Evolutionary conservation across 805 yeast genomes (phyloP).

Genomic region (Metschnikowia peoriensis): DNA sequence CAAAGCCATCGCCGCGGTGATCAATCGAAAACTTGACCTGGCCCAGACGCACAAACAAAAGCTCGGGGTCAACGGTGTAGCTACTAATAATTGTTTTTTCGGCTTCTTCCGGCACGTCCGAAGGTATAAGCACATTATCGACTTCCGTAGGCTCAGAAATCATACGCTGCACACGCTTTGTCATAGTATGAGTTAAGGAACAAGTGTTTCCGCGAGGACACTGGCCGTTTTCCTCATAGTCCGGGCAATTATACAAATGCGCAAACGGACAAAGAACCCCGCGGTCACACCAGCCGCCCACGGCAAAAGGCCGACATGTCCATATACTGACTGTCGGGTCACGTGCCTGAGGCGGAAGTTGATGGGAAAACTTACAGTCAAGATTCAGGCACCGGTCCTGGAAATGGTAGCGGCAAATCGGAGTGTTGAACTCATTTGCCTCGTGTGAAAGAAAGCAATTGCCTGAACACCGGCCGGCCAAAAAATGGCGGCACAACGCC

Average conservation of each 20-base stretch:
- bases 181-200: slow-evolving; percentile 46
- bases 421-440: slow-evolving; percentile 57
- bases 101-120: slow-evolving; percentile 18
- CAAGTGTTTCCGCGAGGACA: slow-evolving; percentile 58
- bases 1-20: slow-evolving; percentile 21
- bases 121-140: slow-evolving; percentile 21
- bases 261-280: slow-evolving; percentile 57
- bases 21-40: slow-evolving; percentile 4
- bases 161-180: slow-evolving; percentile 26
- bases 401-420: slow-evolving; percentile 30
- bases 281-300: slow-evolving; percentile 64
- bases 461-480: slow-evolving; percentile 48
- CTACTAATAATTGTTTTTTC: slow-evolving; percentile 24
- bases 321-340: slow-evolving; percentile 38
- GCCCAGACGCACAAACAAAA: slow-evolving; percentile 19
- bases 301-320: slow-evolving; percentile 65
- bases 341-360: slow-evolving; percentile 47
- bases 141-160: slow-evolving; percentile 21
- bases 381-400: slow-evolving; percentile 36
- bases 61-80: slow-evolving; percentile 32
- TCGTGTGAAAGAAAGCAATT: slow-evolving; percentile 58
- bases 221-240: slow-evolving; percentile 55
- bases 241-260: slow-evolving; percentile 70
- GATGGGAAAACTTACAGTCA: slow-evolving; percentile 51
- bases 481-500: slow-evolving; percentile 52